Percentiles rank a stretch among this genome's conserved stretches.
phyloP scores from a whole-genome alignment of 805 yeast genomes.

The Teunomyces panamensis region DNA sequence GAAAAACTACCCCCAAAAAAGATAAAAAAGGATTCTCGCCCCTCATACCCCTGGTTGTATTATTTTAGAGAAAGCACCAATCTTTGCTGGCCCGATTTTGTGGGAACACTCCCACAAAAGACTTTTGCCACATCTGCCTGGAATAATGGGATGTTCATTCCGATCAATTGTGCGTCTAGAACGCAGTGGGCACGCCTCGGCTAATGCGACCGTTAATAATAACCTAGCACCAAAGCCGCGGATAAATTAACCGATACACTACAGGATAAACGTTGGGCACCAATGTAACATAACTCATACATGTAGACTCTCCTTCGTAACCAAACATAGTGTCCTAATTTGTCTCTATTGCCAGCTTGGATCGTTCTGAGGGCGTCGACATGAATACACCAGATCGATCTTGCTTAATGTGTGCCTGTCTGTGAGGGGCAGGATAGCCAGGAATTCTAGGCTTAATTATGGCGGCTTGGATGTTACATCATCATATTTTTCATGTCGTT shows the following conservation, averaged over 20 bases:
- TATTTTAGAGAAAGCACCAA: not conserved
- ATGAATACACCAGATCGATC: not conserved
- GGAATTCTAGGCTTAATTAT: not conserved
- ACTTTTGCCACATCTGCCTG: too few relatives aligned
- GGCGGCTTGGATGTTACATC: not conserved
- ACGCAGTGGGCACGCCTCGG: not conserved
- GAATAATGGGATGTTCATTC: not conserved
- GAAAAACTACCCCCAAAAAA: too few relatives aligned
- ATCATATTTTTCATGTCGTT: not conserved
- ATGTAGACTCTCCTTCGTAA: not conserved
- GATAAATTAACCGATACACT: not conserved
- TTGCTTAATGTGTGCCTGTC: not conserved
- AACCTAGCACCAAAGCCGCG: not conserved
- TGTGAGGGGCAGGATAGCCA: not conserved
- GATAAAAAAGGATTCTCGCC: too few relatives aligned
- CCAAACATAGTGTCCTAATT: too few relatives aligned
- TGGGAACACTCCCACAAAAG: not conserved
- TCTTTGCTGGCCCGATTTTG: not conserved
- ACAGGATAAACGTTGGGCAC: not conserved
- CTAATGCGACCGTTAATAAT: not conserved
- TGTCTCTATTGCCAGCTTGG: too few relatives aligned
- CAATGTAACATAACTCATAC: not conserved
- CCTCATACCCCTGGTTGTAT: too few relatives aligned
- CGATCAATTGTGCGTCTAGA: not conserved
- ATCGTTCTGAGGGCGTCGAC: not conserved